Conservation (phyloP, 345 rosid genomes). For the Angophora floribunda region DNA sequence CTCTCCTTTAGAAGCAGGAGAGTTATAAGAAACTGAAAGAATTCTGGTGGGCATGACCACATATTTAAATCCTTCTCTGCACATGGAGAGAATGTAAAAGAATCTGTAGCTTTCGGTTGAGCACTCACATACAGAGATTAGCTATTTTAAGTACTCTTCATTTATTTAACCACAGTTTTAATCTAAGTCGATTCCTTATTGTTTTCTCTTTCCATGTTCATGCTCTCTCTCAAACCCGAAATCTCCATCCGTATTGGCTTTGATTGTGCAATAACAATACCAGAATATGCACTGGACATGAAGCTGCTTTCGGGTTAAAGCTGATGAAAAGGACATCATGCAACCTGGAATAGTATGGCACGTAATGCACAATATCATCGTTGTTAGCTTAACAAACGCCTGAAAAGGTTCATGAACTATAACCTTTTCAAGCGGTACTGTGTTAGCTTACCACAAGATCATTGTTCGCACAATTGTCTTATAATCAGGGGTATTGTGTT, state of each 20-base stretch:
- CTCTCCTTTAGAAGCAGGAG: not conserved
- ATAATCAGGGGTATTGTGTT: too few relatives aligned
- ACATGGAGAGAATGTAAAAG: not conserved
- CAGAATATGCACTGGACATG: not conserved
- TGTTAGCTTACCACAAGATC: too few relatives aligned
- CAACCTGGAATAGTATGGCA: not conserved
- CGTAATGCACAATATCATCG: not conserved
- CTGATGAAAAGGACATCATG: not conserved
- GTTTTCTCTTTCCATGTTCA: not conserved
- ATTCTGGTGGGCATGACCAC: not conserved
- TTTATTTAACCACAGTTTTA: not conserved
- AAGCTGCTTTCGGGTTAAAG: not conserved
- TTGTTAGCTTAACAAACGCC: not conserved
- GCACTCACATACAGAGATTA: not conserved
- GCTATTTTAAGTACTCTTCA: not conserved
- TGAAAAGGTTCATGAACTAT: not conserved
- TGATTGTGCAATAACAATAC: not conserved
- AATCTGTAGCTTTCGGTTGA: not conserved
- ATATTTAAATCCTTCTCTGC: not conserved
- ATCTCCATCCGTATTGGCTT: not conserved
- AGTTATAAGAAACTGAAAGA: not conserved
- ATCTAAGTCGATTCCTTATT: not conserved
- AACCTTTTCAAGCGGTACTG: too few relatives aligned
- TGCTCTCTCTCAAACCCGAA: not conserved
- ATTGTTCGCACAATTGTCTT: too few relatives aligned